Base-by-base conservation (phyloP, 176 grass and related monocot genomes). In the Carex pumila region DNA sequence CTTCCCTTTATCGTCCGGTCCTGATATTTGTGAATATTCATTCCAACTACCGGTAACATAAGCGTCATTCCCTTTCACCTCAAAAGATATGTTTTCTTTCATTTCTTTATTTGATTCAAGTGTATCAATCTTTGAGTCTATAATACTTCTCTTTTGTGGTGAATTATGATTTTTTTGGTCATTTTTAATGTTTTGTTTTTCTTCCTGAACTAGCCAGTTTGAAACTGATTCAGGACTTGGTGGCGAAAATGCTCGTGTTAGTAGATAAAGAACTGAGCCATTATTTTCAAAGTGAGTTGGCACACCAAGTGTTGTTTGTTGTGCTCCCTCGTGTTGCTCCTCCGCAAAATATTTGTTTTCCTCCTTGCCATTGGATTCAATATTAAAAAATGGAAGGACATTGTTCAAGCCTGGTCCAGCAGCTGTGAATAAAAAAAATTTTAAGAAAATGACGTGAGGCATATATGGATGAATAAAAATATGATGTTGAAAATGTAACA, bases 271-370 rank as follows among this genome's bases (percentile, higher is more conserved):
- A 21, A 88, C 63, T 6, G 89, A 94, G 83, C 95, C 95, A 80
- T 94, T 92, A 89, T 98, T 98, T 83, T 91, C 81, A 57, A 98
- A 98, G 87, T 98, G 89, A 87, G 88, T 94, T 88, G 92, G 92
- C 61, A 93, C 73, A 87, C 94, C 94, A 71, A 94, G 86, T 65
- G 66, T 37, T 83, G 75, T 84, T 75, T 85, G 74, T 80, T 88
- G 59, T 85, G 72, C 84, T 58, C 72, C 66, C 37, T 9, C 72
- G 80, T 58, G 80, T 83, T 82, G 84, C 41, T 83, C 82, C 55
- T 84, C 47, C 88, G 79, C 25, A 89, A 81, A 83, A 22, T 55
- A 80, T 85, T 87, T 79, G 47, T 80, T 89, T 29, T 73, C 63
- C 56, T 88, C 89, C 19, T 85, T 91, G 30, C 65, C 69, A 65